These are phyloP conservation scores for Jaltomata sinuosa DNA, from an alignment of 257 asterid genomes.

Conservation along the genomic window DNA sequence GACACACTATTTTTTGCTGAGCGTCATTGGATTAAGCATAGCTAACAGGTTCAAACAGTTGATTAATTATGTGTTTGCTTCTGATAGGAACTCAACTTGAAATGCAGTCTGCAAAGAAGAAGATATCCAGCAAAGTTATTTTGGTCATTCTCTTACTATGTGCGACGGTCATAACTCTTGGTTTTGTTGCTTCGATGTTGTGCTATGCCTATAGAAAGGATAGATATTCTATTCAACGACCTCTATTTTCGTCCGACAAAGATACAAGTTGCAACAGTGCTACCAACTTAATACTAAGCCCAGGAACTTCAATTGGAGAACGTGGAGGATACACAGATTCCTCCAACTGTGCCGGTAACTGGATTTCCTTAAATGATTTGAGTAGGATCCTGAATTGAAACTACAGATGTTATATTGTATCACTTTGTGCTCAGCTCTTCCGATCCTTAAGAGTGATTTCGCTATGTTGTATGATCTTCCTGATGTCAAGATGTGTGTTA, in stretches of 20 bases:
- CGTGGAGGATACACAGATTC: slow-evolving; percentile 26
- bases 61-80: slow-evolving; percentile 4
- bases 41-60: background rate
- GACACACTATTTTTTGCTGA: background rate
- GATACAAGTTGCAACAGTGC: slow-evolving; percentile 53
- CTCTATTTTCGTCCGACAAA: slow-evolving; percentile 52
- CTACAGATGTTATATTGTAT: too few species aligned
- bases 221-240: slow-evolving; percentile 31
- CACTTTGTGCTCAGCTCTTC: too few species aligned
- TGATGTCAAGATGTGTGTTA: background rate
- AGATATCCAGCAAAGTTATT: slow-evolving; percentile 31
- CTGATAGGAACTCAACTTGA: slow-evolving; percentile 43
- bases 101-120: slow-evolving; percentile 38
- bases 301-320: slow-evolving; percentile 24
- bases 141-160: slow-evolving; percentile 47
- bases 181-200: slow-evolving; percentile 33
- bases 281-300: slow-evolving; percentile 49
- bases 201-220: slow-evolving; percentile 43
- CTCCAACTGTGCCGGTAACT: slow-evolving; percentile 44
- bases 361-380: background rate
- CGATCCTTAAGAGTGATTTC: background rate
- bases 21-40: background rate
- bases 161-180: slow-evolving; percentile 40
- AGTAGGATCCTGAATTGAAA: background rate
- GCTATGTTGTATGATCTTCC: background rate